Evolutionary conservation across 2,329 filamentous ascomycete species (phyloP).

Genomic region (Hypoxylon sp.): DNA sequence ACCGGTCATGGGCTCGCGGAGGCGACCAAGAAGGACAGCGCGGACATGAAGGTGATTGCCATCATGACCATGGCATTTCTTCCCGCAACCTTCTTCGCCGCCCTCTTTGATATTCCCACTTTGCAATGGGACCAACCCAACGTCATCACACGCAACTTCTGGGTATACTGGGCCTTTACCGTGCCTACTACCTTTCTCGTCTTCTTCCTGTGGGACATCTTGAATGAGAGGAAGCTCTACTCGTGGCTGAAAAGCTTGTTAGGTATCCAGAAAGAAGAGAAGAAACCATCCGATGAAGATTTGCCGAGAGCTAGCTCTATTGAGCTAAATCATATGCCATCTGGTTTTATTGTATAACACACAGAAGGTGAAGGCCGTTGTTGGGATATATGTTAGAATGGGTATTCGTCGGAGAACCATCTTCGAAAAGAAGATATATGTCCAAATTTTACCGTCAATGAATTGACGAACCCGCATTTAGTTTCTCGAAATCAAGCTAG

Average conservation of each 20-base stretch:
- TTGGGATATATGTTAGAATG: too few species aligned
- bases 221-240: background rate
- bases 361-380: too few species aligned
- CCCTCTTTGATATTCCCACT: slow-evolving; percentile 37
- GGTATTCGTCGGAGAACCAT: too few species aligned
- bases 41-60: slow-evolving; percentile 51
- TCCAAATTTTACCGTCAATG: too few species aligned
- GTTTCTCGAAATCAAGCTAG: too few species aligned
- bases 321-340: too few species aligned
- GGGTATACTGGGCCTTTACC: slow-evolving; percentile 22
- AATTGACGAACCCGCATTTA: too few species aligned
- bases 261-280: background rate
- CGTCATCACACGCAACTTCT: slow-evolving; percentile 10
- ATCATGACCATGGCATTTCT: slow-evolving; percentile 52
- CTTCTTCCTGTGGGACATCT: slow-evolving; percentile 18
- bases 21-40: slow-evolving; percentile 45
- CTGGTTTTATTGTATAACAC: too few species aligned
- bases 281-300: too few species aligned
- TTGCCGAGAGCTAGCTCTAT: too few species aligned
- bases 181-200: slow-evolving; percentile 12
- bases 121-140: slow-evolving; percentile 2
- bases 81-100: slow-evolving; percentile 52
- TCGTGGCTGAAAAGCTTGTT: background rate
- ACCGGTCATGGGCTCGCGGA: slow-evolving; percentile 17
- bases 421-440: too few species aligned